Conservation (phyloP, 345 rosid genomes). For the Passiflora organensis region DNA sequence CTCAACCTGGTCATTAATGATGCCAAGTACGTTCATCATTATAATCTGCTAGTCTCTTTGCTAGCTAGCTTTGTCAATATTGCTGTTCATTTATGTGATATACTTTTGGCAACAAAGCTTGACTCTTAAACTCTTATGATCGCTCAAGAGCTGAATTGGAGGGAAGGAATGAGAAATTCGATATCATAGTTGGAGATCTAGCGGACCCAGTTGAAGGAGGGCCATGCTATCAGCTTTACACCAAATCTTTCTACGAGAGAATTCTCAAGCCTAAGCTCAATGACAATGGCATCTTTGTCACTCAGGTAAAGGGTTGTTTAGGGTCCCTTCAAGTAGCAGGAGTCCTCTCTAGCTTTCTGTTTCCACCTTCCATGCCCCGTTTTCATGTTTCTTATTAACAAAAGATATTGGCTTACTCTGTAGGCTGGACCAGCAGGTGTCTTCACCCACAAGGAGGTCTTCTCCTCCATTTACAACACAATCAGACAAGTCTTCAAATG, state of each 20-base stretch:
- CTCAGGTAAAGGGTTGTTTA: constrained; percentile 49
- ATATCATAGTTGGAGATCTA: constrained; percentile 87
- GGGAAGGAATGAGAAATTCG: constrained; percentile 68
- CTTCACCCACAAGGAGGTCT: constrained; percentile 91
- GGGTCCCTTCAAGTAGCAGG: too few species aligned
- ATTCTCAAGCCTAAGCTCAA: constrained; percentile 76
- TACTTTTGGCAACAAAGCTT: too few species aligned
- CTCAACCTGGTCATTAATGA: constrained; percentile 75
- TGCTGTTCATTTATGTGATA: too few species aligned
- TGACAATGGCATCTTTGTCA: constrained; percentile 77
- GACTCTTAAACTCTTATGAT: too few species aligned
- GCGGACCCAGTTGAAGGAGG: constrained; percentile 99
- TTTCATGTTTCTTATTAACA: too few species aligned
- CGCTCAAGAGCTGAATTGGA: constrained; percentile 65
- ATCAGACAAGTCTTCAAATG: constrained; percentile 86
- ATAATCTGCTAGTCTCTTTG: neutral
- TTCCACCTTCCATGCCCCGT: too few species aligned
- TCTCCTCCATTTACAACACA: constrained; percentile 85
- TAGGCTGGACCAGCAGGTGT: constrained; percentile 99
- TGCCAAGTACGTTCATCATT: constrained; percentile 55
- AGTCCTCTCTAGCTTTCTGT: too few species aligned
- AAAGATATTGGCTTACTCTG: neutral
- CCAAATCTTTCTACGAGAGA: constrained; percentile 76
- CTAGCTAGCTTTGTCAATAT: neutral
- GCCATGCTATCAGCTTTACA: constrained; percentile 95